Percentiles rank a stretch among this genome's conserved stretches.
These are phyloP conservation scores for Lachancea sp. DNA, from an alignment of 805 yeast genomes.

Conservation along the genomic window DNA sequence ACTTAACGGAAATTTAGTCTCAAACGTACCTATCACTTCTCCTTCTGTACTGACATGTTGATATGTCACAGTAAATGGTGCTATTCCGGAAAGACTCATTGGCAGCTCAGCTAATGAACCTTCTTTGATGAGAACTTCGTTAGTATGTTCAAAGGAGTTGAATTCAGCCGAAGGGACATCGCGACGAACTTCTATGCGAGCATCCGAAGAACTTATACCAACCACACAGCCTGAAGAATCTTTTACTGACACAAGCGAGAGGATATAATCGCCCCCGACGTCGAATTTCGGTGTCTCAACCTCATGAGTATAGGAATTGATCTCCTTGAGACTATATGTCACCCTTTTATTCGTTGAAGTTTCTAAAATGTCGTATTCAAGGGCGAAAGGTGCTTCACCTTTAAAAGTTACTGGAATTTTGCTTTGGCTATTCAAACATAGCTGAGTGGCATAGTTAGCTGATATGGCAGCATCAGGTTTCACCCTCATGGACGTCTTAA, in stretches of 20 bases:
- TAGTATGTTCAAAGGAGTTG: constrained; percentile 34
- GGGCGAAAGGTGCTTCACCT: constrained; percentile 75
- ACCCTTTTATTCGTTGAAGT: constrained; percentile 44
- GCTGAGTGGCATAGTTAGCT: constrained; percentile 18
- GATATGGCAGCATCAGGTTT: constrained; percentile 49
- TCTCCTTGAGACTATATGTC: constrained; percentile 38
- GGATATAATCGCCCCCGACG: constrained; percentile 66
- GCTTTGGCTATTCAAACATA: constrained; percentile 45
- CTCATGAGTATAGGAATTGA: constrained; percentile 33
- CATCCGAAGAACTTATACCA: constrained; percentile 57
- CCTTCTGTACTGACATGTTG: constrained; percentile 31
- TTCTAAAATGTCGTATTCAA: constrained; percentile 63
- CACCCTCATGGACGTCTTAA: constrained; percentile 64
- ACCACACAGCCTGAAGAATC: constrained; percentile 80
- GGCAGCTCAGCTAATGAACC: constrained; percentile 60
- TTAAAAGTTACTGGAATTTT: constrained; percentile 52
- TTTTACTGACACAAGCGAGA: constrained; percentile 55
- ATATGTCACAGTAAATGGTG: constrained; percentile 42
- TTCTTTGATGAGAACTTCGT: constrained; percentile 44
- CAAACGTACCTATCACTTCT: constrained; percentile 21
- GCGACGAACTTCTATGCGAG: constrained; percentile 58
- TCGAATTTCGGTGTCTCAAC: constrained; percentile 51
- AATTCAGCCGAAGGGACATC: constrained; percentile 59
- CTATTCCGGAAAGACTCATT: constrained; percentile 48
- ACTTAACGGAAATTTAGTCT: constrained; percentile 20